Conservation (phyloP, 2,329 filamentous ascomycete species). For the Beauveria scarabaeidicola region DNA sequence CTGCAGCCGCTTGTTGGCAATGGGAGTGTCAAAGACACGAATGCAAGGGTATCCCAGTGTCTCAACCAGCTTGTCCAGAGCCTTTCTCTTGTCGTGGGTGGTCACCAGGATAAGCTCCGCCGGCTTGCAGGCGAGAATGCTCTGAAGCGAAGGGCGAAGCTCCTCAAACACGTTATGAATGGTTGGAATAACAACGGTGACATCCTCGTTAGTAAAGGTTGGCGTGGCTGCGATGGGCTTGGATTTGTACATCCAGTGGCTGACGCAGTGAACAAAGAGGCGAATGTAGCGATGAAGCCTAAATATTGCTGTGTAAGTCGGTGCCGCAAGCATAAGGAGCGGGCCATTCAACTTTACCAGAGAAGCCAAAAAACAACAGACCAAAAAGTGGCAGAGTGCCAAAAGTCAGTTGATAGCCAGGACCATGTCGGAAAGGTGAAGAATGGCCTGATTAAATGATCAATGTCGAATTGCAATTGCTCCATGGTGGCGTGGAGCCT, state of each 20-base stretch:
- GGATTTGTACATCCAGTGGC: conserved; percentile 81
- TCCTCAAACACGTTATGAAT: conserved; percentile 83
- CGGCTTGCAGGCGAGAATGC: conserved; percentile 62
- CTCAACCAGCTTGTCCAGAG: conserved; percentile 57
- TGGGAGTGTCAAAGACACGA: conserved; percentile 65
- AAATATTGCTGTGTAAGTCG: conserved; percentile 15
- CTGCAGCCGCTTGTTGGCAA: conserved; percentile 92
- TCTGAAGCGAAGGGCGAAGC: conserved; percentile 70
- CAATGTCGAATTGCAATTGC: background rate
- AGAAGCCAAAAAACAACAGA: conserved; percentile 25
- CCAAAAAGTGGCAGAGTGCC: conserved; percentile 40
- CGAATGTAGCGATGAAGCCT: conserved; percentile 86
- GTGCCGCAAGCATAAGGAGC: background rate
- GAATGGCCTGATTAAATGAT: background rate
- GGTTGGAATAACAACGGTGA: conserved; percentile 89
- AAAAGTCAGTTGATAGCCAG: conserved; percentile 26
- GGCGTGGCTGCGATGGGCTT: conserved; percentile 75
- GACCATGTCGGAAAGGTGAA: conserved; percentile 12
- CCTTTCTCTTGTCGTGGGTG: conserved; percentile 67
- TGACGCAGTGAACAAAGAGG: conserved; percentile 73
- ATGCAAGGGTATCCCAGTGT: conserved; percentile 54
- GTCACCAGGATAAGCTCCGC: conserved; percentile 77
- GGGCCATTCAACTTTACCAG: conserved; percentile 35
- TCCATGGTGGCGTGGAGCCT: background rate
- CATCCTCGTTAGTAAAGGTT: conserved; percentile 70